Base-by-base conservation (phyloP, 1,284 basidiomycete genomes). In the Schizophyllum amplum region DNA sequence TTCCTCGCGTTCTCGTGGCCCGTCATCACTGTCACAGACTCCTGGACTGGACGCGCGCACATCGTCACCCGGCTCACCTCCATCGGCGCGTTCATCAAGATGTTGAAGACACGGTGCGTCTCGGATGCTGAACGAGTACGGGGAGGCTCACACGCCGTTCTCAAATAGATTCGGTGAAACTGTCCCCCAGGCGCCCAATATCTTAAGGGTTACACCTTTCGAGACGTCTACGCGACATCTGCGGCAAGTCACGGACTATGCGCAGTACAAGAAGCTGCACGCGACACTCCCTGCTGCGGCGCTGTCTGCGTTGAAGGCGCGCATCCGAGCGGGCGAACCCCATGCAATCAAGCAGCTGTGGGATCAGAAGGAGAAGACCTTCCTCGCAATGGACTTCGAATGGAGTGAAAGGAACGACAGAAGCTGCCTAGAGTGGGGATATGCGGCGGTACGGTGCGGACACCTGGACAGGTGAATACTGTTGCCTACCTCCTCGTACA, bases 1-100 rank as follows among this genome's bases (percentile, higher is more conserved):
- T 94, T 94, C 68, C 77, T 94, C 47, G 78, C 82, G 7, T 93
- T 92, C 67, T 89, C 87, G 25, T 94, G 91, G 91, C 90, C 91
- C 9, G 84, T 83, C 13, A 87, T 94, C 61, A 85, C 84, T 2
- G 81, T 91, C 46, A 92, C 91, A 47, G 87, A 92, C 67, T 68
- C 74, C 52, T 76, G 75, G 64, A 90, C 90, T 0, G 87, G 88
- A 3, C 79, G 80, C 61, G 82, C 87, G 0, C 90, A 93, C 68
- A 86, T 94, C 56, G 88, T 88, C 9, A 92, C 89, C 13, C 78
- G 86, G 47, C 70, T 82, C 59, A 84, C 79, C 6, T 86, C 86
- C 55, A 79, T 93, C 51, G 77, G 78, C 5, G 82, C 85, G 2
- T 90, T 90, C 63, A 67, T 87, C 51, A 87, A 84, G 71, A 90